Evolutionary conservation across 2,329 filamentous ascomycete species (phyloP), one percentile per base, ranked within the genome.

Genomic region (Monilinia aucupariae): DNA sequence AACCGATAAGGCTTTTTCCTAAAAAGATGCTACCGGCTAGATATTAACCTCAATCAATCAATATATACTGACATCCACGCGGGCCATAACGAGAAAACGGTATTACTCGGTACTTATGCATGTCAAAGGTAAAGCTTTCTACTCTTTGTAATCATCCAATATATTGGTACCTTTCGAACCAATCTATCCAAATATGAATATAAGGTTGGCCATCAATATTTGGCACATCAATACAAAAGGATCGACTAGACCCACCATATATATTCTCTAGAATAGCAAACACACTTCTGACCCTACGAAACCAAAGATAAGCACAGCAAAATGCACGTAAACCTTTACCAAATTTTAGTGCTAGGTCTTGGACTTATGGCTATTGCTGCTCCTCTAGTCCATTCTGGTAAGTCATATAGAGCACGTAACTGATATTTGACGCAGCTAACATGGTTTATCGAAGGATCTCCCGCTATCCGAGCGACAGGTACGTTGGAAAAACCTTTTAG

Each of bases 121-220:
- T 59, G 55, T 59, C n/a, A n/a, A 49, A 47, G 43, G 43, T 10
- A n/a, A 59, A 59, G 55, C 43, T 37, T 55, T 49, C 17, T 49
- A n/a, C 32, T 25, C n/a, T 43, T 49, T 59, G 43, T 37, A 20
- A 37, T 48, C 5, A 59, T 59, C 43, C 55, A 49, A 47, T 49
- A 47, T 48, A 30, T 37, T 59, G 30, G 3, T 22, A 22, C 10
- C 9, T 47, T 27, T 27, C 45, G 27, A 30, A 49, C n/a, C n/a
- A 37, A 47, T 4, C 9, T 13, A 34, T 25, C 13, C 1, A 4
- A 47, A 37, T 5, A 49, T 59, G 20, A 39, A n/a, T 12, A 55
- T 32, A 45, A n/a, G n/a, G n/a, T n/a, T n/a, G n/a, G 30, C 15
- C 6, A 45, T 15, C 6, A 55, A 27, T 7, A 43, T 10, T 27